Evolutionary conservation across 306 rosid genomes (phyloP).

Genomic region (Medicago ruthenica): DNA sequence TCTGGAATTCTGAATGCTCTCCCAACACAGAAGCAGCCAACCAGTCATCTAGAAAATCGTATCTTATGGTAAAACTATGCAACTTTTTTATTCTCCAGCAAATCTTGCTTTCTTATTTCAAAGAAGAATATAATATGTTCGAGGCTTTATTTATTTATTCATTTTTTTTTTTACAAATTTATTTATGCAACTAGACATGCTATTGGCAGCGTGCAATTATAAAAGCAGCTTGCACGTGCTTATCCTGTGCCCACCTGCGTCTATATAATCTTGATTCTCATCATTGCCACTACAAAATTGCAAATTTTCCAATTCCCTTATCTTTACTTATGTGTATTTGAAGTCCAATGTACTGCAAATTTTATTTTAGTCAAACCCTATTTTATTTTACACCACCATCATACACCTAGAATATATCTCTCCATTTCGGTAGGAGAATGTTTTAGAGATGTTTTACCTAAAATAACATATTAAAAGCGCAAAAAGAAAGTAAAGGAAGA

Average conservation of each 20-base stretch:
- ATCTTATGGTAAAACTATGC: constrained; percentile 35
- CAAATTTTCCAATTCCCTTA: constrained; percentile 15
- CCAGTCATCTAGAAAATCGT: constrained; percentile 50
- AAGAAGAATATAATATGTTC: constrained; percentile 42
- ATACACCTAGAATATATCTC: constrained; percentile 40
- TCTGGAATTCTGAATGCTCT: constrained; percentile 15
- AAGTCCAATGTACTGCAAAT: constrained; percentile 9
- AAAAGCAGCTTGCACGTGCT: constrained; percentile 90
- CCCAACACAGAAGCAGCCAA: constrained; percentile 52
- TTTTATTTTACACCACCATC: constrained; percentile 47
- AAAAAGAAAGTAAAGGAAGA: too few relatives aligned
- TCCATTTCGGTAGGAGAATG: constrained; percentile 30
- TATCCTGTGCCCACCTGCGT: constrained; percentile 75
- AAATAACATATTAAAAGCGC: not conserved
- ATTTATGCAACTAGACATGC: constrained; percentile 43
- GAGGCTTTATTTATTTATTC: constrained; percentile 2
- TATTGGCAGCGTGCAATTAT: constrained; percentile 81
- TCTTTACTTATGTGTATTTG: constrained; percentile 23
- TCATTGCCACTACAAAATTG: constrained; percentile 60
- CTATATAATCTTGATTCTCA: constrained; percentile 51
- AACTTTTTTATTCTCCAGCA: constrained; percentile 24
- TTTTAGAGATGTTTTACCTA: constrained; percentile 19
- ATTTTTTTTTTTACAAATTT: constrained; percentile 1
- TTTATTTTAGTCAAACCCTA: constrained; percentile 72
- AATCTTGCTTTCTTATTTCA: constrained; percentile 20